Percentiles rank a stretch among this genome's conserved stretches.
Evolutionary conservation across 768 basidiomycete species (phyloP).

Genomic region (Auriscalpium orientale): DNA sequence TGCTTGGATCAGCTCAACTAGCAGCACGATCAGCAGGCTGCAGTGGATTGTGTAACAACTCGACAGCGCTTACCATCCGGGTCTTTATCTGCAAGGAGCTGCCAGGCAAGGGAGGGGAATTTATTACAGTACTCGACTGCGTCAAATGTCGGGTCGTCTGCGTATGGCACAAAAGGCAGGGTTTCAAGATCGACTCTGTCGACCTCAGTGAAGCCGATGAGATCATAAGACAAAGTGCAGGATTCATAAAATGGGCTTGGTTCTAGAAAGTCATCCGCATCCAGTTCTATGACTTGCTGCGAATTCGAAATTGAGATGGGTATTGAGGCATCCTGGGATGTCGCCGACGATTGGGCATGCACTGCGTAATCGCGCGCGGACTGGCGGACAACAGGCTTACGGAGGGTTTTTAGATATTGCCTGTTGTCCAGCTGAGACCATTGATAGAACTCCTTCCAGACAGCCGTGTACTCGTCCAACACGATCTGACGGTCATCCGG

Average conservation of each 20-base stretch:
- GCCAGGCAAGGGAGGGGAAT: slow-evolving; percentile 47
- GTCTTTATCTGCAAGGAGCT: slow-evolving; percentile 36
- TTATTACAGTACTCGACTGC: slow-evolving; percentile 29
- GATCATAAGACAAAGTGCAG: slow-evolving; percentile 43
- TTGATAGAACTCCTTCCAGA: too few relatives aligned
- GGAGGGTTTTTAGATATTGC: too few relatives aligned
- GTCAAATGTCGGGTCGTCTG: slow-evolving; percentile 52
- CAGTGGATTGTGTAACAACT: background rate
- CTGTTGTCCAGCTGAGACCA: too few relatives aligned
- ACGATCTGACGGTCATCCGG: too few relatives aligned
- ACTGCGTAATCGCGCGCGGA: too few relatives aligned
- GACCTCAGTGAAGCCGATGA: slow-evolving; percentile 26
- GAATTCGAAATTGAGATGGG: too few relatives aligned
- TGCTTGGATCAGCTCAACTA: slow-evolving; percentile 39
- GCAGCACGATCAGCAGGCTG: background rate
- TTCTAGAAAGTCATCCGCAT: slow-evolving; percentile 1
- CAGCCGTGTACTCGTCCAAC: too few relatives aligned
- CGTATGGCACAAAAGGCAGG: slow-evolving; percentile 55
- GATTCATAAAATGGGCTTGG: slow-evolving; percentile 43
- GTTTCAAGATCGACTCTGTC: slow-evolving; percentile 33
- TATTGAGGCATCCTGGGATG: too few relatives aligned
- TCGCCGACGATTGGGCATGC: too few relatives aligned
- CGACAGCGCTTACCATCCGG: slow-evolving; percentile 32
- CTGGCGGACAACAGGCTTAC: too few relatives aligned
- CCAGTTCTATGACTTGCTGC: too few relatives aligned